Percentiles rank a stretch among this genome's conserved stretches.
Evolutionary conservation across 139 green algal species (phyloP).

Genomic region (Asterochloris erici): DNA sequence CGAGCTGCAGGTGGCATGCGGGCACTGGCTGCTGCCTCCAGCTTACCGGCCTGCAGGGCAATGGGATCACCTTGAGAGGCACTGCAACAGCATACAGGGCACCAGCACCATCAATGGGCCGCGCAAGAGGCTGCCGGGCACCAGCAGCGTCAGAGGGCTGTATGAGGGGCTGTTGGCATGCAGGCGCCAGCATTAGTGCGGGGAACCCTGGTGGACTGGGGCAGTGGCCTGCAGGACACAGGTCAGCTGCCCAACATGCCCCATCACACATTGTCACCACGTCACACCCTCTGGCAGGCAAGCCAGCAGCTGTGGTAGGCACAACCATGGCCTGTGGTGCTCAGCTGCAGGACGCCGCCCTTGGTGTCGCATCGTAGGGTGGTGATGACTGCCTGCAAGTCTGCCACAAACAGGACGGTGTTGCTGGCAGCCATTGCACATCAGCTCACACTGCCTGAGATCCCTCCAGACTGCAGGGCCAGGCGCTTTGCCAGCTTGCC

Average conservation of each 20-base stretch:
- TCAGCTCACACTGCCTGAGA: not conserved
- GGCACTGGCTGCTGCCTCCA: conserved; percentile 17
- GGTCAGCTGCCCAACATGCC: too few species aligned
- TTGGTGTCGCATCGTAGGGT: conserved; percentile 15
- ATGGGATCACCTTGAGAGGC: not conserved
- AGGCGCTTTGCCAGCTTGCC: not conserved
- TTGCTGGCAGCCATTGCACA: conserved; percentile 23
- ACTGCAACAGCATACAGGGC: not conserved
- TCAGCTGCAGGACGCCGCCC: conserved; percentile 1
- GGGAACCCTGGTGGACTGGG: too few species aligned
- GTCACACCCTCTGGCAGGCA: too few species aligned
- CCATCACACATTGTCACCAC: too few species aligned
- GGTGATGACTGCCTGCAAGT: conserved; percentile 13
- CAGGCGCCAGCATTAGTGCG: too few species aligned
- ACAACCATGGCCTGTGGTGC: too few species aligned
- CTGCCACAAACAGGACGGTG: conserved; percentile 26
- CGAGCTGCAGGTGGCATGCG: conserved; percentile 24
- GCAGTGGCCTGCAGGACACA: too few species aligned
- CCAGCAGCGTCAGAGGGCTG: too few species aligned
- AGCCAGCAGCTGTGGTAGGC: too few species aligned
- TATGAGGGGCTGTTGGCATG: too few species aligned
- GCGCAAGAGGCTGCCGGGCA: too few species aligned
- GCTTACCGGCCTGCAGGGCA: conserved; percentile 11
- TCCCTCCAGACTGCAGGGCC: not conserved
- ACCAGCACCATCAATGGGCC: too few species aligned